Percentiles rank a stretch among this genome's conserved stretches.
Evolutionary conservation across 768 basidiomycete species (phyloP).

Genomic region (Boletus barrowsii): DNA sequence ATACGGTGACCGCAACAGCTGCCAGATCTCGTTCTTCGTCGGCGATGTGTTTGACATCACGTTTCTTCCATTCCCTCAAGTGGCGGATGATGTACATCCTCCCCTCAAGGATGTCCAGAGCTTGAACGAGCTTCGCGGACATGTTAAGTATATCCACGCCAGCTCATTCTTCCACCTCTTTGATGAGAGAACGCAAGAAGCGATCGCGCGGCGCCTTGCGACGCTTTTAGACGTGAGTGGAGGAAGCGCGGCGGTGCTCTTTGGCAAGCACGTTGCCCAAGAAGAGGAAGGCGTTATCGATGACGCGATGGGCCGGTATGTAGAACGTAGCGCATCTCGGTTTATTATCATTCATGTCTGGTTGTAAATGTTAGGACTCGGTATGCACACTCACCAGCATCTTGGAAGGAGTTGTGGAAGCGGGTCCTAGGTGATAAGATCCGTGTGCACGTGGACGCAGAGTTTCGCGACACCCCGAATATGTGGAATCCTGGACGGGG

Average conservation of each 20-base stretch:
- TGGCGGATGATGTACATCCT: not conserved
- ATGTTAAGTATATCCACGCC: not conserved
- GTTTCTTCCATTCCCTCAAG: not conserved
- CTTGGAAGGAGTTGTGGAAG: constrained; percentile 3
- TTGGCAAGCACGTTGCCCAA: not conserved
- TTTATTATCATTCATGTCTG: too few species aligned
- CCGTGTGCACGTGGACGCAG: not conserved
- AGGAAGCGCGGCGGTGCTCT: not conserved
- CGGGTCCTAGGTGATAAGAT: not conserved
- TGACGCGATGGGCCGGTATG: not conserved
- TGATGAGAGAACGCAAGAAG: not conserved
- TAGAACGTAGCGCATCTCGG: too few species aligned
- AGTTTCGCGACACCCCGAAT: not conserved
- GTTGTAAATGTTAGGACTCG: not conserved
- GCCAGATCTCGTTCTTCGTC: not conserved
- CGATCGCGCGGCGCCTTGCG: not conserved
- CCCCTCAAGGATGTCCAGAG: not conserved
- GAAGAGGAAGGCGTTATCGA: not conserved
- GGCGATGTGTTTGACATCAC: not conserved
- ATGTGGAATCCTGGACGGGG: not conserved
- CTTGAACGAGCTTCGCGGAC: not conserved
- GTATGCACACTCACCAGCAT: constrained; percentile 7
- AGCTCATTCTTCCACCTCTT: not conserved
- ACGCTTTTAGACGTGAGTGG: not conserved
- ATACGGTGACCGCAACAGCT: not conserved